phyloP scores from a whole-genome alignment of 164 flowering plant genomes.

The Sextonia rubra region DNA sequence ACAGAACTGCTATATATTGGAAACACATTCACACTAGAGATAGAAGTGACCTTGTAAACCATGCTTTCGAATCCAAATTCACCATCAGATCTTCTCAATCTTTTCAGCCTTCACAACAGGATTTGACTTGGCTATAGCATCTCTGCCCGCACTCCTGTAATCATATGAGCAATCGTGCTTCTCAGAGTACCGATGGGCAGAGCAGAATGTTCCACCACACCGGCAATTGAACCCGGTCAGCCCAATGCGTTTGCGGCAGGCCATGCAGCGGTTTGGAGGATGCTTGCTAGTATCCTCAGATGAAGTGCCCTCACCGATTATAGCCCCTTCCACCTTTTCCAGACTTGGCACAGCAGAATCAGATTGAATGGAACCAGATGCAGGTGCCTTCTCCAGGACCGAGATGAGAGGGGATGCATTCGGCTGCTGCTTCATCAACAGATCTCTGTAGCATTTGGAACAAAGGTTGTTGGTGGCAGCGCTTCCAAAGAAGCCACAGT shows the following conservation, averaged over 20 bases:
- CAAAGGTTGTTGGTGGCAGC: slow-evolving; percentile 28
- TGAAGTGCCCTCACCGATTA: slow-evolving; percentile 10
- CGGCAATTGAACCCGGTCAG: slow-evolving; percentile 23
- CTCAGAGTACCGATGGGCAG: slow-evolving; percentile 18
- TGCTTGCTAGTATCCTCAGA: slow-evolving; percentile 10
- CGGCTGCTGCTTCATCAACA: slow-evolving; percentile 22
- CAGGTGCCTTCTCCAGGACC: slow-evolving; percentile 7
- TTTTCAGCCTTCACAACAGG: slow-evolving; percentile 19
- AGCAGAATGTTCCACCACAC: slow-evolving; percentile 16
- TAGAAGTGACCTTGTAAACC: neutral
- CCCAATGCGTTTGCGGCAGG: slow-evolving; percentile 26
- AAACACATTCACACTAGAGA: slow-evolving; percentile 5
- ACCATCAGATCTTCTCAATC: slow-evolving; percentile 18
- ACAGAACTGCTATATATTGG: neutral
- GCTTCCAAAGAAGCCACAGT: slow-evolving; percentile 34
- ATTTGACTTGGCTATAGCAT: slow-evolving; percentile 19
- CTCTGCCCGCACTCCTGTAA: slow-evolving; percentile 13
- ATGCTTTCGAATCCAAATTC: neutral
- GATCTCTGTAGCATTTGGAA: slow-evolving; percentile 31
- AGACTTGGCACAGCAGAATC: slow-evolving; percentile 8
- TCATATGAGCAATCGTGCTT: slow-evolving; percentile 17
- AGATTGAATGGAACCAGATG: slow-evolving; percentile 10
- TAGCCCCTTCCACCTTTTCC: slow-evolving; percentile 13
- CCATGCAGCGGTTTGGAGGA: slow-evolving; percentile 19
- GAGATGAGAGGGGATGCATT: slow-evolving; percentile 11